Percentiles rank a stretch among this genome's conserved stretches.
These are phyloP conservation scores for Flaveria linearis DNA, from an alignment of 129 eudicot genomes.

Conservation along the genomic window DNA sequence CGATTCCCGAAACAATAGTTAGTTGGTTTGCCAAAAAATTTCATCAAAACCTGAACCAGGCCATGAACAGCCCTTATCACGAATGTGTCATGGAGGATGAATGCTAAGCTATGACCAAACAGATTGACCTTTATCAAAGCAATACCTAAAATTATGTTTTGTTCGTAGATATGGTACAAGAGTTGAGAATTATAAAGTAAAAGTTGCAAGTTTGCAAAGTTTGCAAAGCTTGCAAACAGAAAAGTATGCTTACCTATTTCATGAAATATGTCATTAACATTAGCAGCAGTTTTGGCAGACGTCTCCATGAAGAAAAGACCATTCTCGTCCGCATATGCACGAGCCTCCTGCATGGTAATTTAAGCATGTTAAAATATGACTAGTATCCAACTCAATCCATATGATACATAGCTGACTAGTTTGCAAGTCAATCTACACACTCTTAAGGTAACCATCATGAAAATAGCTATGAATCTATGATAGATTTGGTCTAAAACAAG, in stretches of 20 bases:
- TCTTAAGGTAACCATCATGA: background rate
- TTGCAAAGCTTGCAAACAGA: constrained; percentile 7
- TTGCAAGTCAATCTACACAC: background rate
- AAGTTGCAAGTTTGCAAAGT: background rate
- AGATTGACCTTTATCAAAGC: background rate
- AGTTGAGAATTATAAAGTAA: background rate
- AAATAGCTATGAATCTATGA: background rate
- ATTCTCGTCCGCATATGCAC: constrained; percentile 85
- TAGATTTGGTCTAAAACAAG: background rate
- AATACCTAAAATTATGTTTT: constrained; percentile 1
- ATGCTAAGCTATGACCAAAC: background rate
- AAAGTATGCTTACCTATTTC: constrained; percentile 66
- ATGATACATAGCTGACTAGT: background rate
- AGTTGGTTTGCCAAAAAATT: background rate
- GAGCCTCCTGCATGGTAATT: constrained; percentile 72
- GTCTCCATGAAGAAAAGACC: constrained; percentile 92
- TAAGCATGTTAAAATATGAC: background rate
- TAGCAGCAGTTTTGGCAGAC: constrained; percentile 92
- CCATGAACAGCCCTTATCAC: background rate
- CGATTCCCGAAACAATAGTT: background rate
- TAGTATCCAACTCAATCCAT: background rate
- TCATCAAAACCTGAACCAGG: background rate
- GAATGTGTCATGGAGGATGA: background rate
- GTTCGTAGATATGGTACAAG: background rate
- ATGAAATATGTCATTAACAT: constrained; percentile 83